Conservation (phyloP, 23 red algal genomes). For the Gracilaria gracilis region DNA sequence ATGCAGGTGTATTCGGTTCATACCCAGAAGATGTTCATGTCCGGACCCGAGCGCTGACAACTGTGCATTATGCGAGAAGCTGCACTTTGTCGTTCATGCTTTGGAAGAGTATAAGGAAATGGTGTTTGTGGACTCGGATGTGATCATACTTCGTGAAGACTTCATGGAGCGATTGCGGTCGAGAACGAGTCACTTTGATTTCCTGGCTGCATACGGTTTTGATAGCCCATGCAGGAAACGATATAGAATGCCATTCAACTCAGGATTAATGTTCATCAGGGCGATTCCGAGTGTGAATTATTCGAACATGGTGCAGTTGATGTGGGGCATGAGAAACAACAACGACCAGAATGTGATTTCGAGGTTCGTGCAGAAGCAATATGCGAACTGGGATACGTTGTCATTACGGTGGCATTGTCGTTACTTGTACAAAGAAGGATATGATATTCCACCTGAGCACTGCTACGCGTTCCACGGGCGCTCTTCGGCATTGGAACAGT, state of each 20-base stretch:
- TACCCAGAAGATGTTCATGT: constrained; percentile 29
- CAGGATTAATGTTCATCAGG: constrained; percentile 63
- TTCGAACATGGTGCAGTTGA: constrained; percentile 27
- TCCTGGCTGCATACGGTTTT: constrained; percentile 40
- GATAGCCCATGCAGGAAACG: constrained; percentile 32
- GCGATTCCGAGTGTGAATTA: constrained; percentile 33
- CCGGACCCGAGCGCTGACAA: constrained; percentile 12
- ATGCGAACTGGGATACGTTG: constrained; percentile 51
- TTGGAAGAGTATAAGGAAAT: constrained; percentile 50
- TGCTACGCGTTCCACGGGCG: constrained; percentile 62
- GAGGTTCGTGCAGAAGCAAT: constrained; percentile 38
- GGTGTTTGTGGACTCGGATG: constrained; percentile 58
- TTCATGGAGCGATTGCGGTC: constrained; percentile 27
- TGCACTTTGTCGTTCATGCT: constrained; percentile 36
- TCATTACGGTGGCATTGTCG: constrained; percentile 70
- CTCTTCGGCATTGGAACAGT: not conserved
- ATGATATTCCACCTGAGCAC: constrained; percentile 47
- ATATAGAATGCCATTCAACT: constrained; percentile 60
- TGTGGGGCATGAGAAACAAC: constrained; percentile 53
- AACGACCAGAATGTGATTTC: constrained; percentile 60
- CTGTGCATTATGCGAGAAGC: constrained; percentile 60
- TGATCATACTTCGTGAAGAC: constrained; percentile 47
- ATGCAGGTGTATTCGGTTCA: constrained; percentile 48
- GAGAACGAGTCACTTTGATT: constrained; percentile 46
- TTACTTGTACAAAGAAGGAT: constrained; percentile 48